Evolutionary conservation across 2,329 filamentous ascomycete species (phyloP).

Genomic region (Neocatenulostroma microsporum): DNA sequence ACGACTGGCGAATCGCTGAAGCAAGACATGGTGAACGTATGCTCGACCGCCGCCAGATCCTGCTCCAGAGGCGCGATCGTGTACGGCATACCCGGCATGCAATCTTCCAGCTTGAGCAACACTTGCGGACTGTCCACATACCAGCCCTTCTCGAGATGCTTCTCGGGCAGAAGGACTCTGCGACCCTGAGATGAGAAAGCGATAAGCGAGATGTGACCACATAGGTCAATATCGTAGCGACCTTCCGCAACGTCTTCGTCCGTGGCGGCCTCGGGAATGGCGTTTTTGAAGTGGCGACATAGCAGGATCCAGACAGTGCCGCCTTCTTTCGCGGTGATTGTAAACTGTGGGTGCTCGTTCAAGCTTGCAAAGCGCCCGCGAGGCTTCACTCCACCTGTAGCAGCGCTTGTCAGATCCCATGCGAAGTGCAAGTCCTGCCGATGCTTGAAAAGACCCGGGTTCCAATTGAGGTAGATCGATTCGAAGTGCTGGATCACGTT

Average conservation of each 20-base stretch:
- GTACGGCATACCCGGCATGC: conserved; percentile 44
- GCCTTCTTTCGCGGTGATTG: conserved; percentile 44
- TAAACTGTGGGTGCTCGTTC: conserved; percentile 56
- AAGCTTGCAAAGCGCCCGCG: conserved; percentile 65
- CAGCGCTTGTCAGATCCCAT: conserved; percentile 56
- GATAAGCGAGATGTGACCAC: conserved; percentile 82
- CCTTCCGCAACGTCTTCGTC: conserved; percentile 37
- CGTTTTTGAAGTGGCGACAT: conserved; percentile 64
- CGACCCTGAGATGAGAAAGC: conserved; percentile 65
- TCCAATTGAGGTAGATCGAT: conserved; percentile 96
- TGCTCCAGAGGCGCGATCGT: conserved; percentile 70
- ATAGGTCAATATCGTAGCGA: conserved; percentile 28
- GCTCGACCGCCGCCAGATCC: conserved; percentile 61
- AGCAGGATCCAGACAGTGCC: conserved; percentile 76
- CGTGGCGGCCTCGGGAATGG: conserved; percentile 18
- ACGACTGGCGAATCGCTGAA: conserved; percentile 61
- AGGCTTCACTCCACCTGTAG: conserved; percentile 22
- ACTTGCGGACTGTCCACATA: conserved; percentile 93
- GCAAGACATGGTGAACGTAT: conserved; percentile 80
- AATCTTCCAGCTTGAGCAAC: conserved; percentile 65
- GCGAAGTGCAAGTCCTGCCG: conserved; percentile 85
- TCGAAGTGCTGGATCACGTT: conserved; percentile 88
- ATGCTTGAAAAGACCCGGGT: conserved; percentile 70
- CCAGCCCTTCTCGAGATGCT: conserved; percentile 64
- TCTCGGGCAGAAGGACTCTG: conserved; percentile 66